phyloP scores from a whole-genome alignment of 768 basidiomycete species.

The Trametes villosa region DNA sequence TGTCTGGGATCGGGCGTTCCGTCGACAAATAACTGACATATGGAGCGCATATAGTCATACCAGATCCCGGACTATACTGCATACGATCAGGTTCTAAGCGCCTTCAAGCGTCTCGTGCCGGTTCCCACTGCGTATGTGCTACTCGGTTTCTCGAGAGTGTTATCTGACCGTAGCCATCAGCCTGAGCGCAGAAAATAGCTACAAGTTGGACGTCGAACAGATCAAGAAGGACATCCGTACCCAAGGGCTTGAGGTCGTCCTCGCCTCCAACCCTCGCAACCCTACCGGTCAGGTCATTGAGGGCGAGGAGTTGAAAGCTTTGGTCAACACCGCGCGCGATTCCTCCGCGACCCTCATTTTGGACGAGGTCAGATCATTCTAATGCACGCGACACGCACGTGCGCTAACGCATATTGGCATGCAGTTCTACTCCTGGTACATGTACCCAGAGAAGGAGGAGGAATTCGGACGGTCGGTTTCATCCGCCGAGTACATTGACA shows the following conservation, averaged over 20 bases:
- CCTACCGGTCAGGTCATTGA: conserved; percentile 90
- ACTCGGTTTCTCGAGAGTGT: conserved; percentile 8
- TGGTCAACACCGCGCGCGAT: conserved; percentile 74
- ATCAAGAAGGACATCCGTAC: conserved; percentile 77
- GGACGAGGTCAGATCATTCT: conserved; percentile 61
- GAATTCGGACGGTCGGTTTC: conserved; percentile 82
- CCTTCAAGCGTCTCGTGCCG: conserved; percentile 88
- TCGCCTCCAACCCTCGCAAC: conserved; percentile 95
- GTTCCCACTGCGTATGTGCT: conserved; percentile 80
- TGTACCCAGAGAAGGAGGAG: conserved; percentile 77
- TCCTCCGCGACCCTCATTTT: conserved; percentile 78
- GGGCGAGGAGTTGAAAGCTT: conserved; percentile 82
- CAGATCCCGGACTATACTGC: conserved; percentile 93
- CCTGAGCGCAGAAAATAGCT: conserved; percentile 55
- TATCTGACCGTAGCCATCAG: conserved; percentile 32
- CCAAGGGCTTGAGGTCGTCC: conserved; percentile 82
- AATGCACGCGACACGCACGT: neutral
- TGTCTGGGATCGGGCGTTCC: neutral
- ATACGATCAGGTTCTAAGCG: conserved; percentile 81
- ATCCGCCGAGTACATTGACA: conserved; percentile 81
- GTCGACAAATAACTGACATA: neutral
- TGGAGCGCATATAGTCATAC: conserved; percentile 64
- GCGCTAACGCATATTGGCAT: neutral
- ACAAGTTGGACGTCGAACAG: conserved; percentile 78
- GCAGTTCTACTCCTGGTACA: conserved; percentile 95